These are phyloP conservation scores for Eucalyptus pumila DNA, from an alignment of 345 rosid species.

Conservation along the genomic window DNA sequence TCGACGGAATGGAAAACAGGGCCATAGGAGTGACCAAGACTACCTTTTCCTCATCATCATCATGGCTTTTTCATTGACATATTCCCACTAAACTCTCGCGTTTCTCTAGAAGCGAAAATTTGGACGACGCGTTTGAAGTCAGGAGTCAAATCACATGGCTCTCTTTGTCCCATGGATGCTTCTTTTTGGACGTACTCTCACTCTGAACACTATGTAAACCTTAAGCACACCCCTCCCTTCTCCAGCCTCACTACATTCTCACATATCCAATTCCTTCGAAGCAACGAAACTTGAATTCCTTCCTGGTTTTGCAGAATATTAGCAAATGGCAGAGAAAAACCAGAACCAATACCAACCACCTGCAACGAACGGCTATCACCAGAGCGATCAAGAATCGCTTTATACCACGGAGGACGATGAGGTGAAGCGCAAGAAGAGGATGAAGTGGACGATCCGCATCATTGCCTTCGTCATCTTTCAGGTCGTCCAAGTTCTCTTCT, in stretches of 20 bases:
- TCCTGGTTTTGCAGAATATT: no score
- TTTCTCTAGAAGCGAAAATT: background rate
- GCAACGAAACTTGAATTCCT: no score
- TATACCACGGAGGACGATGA: background rate
- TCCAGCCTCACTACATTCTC: background rate
- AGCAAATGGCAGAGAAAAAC: background rate
- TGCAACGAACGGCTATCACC: background rate
- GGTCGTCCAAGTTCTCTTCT: background rate
- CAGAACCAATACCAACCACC: background rate
- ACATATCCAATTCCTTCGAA: background rate
- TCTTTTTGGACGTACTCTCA: background rate
- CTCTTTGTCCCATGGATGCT: background rate
- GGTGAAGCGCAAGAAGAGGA: conserved; percentile 3
- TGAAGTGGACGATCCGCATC: background rate
- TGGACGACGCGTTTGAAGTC: background rate
- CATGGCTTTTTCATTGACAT: background rate
- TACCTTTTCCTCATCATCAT: no score
- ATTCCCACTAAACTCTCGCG: background rate
- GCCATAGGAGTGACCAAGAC: no score
- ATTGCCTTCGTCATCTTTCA: conserved; percentile 5
- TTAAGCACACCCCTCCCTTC: background rate
- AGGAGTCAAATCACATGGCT: background rate
- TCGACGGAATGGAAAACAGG: conserved; percentile 2
- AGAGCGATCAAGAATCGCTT: background rate
- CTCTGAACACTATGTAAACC: background rate